Evolutionary conservation across 768 basidiomycete genomes (phyloP).

Genomic region (Serendipita indica): DNA sequence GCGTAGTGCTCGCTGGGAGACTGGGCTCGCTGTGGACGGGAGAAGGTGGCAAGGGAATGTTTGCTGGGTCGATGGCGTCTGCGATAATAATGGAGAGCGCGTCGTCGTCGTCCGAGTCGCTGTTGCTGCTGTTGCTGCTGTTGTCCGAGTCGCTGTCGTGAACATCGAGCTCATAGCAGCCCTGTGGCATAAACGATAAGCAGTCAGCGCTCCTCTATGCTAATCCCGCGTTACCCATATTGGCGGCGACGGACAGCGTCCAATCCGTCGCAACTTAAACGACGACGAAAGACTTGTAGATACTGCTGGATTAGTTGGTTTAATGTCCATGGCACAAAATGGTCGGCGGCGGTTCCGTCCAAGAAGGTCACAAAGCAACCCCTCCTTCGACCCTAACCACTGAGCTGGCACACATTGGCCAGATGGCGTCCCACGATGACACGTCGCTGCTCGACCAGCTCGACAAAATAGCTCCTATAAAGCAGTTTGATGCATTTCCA

Average conservation of each 20-base stretch:
- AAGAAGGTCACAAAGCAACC: constrained; percentile 3
- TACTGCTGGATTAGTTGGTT: not conserved
- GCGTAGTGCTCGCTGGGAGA: not conserved
- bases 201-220: not conserved
- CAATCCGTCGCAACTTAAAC: constrained; percentile 1
- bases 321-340: too few species aligned
- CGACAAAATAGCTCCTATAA: constrained; percentile 48
- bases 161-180: constrained; percentile 2
- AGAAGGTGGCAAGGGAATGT: constrained; percentile 7
- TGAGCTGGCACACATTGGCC: not conserved
- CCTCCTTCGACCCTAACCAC: constrained; percentile 3
- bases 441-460: constrained; percentile 27
- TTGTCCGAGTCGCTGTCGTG: not conserved
- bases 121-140: not conserved
- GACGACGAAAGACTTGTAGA: not conserved
- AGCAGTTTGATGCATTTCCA: constrained; percentile 74
- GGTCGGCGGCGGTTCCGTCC: too few species aligned
- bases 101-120: not conserved
- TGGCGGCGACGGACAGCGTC: constrained; percentile 4
- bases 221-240: not conserved
- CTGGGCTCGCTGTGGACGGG: not conserved
- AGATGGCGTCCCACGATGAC: constrained; percentile 4
- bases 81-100: not conserved
- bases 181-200: not conserved
- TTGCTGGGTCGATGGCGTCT: not conserved